Base-by-base conservation (phyloP, 441 rosid genomes). In the Euphorbia schlechtendalii region DNA sequence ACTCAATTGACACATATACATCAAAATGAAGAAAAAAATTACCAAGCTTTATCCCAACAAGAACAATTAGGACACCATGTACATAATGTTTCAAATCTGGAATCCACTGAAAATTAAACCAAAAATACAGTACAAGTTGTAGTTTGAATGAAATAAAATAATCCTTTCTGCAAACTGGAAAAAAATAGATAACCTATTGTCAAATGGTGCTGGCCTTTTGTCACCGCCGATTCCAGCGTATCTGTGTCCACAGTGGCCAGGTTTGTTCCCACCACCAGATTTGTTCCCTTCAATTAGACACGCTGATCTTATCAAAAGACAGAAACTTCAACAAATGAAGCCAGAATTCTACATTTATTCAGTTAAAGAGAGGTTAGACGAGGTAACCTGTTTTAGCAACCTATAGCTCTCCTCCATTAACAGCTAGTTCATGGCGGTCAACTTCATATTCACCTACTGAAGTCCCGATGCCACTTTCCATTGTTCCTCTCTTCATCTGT, bases 371-470 rank as follows among this genome's bases (percentile, higher is more conserved):
- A 40, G 53, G 22, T 5, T 25, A 86, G 68, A 90, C 98, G 82
- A 92, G 69, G 98, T 88, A 64, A 92, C 98, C 72, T 92, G 98
- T 77, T 92, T 92, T 74, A 90, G 98, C 82, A 92, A 76, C 82
- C 98, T 82, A 72, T 92, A 97, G 64, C 88, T 92, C 78, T 92
- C 98, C 82, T 92, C 98, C 98, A 92, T 88, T 70, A 92, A 75
- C 51, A 92, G 81, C 77, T 92, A 90, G 74, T 92, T 90, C 98
- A 92, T 92, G 0, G 98, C 98, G 7, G 94, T 78, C 68, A 92
- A 72, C 80, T 92, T 92, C 69, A 96, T 69, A 61, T 92, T 92
- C 81, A 92, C 96, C 24, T 90, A 90, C 77, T 90, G 97, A 66
- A 92, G 94, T 71, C 98, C 84, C 27, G 97, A 92, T 24, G 97